A percentile compares a stretch with the other conserved stretches of the same genome.
Conservation (phyloP, 1,139 yeast species). For the Magnusiomyces clavatus region DNA sequence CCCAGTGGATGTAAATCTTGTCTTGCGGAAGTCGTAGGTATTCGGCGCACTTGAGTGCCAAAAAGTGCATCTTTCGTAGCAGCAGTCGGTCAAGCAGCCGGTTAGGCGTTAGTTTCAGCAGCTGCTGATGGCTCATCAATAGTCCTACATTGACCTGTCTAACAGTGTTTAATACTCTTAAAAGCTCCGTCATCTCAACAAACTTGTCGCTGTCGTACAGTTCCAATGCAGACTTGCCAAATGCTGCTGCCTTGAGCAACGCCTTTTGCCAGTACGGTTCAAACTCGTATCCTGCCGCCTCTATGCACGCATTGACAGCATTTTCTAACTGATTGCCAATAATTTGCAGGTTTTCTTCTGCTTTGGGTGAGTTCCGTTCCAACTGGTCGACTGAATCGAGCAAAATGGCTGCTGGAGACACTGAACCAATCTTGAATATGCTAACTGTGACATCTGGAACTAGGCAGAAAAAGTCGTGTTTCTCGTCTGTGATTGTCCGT, state of each 20-base stretch:
- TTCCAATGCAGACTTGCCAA: conserved; percentile 67
- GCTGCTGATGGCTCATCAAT: conserved; percentile 53
- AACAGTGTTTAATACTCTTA: conserved; percentile 65
- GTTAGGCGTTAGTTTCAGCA: conserved; percentile 36
- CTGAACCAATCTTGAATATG: conserved; percentile 74
- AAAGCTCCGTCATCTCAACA: conserved; percentile 48
- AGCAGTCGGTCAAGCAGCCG: conserved; percentile 51
- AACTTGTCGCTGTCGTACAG: conserved; percentile 54
- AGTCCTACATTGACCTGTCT: conserved; percentile 60
- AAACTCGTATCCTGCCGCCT: conserved; percentile 72
- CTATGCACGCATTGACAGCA: conserved; percentile 67
- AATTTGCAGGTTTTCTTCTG: conserved; percentile 67
- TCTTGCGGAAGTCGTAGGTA: conserved; percentile 47
- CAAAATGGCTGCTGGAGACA: conserved; percentile 73
- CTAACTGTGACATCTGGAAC: conserved; percentile 54
- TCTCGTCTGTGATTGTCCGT: conserved; percentile 50
- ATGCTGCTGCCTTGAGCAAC: conserved; percentile 70
- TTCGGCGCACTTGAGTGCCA: conserved; percentile 56
- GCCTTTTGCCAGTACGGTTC: conserved; percentile 74
- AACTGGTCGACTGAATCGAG: conserved; percentile 76
- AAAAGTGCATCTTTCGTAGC: conserved; percentile 51
- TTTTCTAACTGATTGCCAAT: conserved; percentile 40
- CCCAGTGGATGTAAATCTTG: conserved; percentile 70
- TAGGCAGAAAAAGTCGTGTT: conserved; percentile 56
- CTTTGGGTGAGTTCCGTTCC: conserved; percentile 65